Evolutionary conservation across 2,329 filamentous ascomycete genomes (phyloP), one percentile per base, ranked within the genome.

Genomic region (Juglanconis oblonga): DNA sequence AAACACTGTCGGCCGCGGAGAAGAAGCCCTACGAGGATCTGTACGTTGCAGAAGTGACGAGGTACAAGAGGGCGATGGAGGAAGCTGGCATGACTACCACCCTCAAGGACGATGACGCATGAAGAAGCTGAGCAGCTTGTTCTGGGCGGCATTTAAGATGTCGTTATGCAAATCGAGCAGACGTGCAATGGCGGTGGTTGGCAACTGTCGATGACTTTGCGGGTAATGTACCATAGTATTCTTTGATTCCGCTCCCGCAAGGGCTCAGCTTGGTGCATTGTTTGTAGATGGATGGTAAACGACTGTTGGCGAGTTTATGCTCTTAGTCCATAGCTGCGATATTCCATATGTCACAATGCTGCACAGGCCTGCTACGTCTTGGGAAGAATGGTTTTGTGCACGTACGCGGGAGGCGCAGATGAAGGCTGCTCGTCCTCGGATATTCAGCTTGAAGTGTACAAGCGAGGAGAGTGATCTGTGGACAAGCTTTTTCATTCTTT

Each of bases 1-100:
- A 74, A 63, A 54, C 51, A 1, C 56, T 85, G 55, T 67, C 73
- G 45, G 67, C 68, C 1, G 64, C 72, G 0, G 76, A 82, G 64
- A 62, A 52, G 56, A 59, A 77, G 69, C 66, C 70, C 4, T 82
- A 73, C 65, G 53, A 67, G 3, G 74, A 77, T 24, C 65, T 71
- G 24, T 63, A 70, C 17, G 65, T 66, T 14, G 66, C 69, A 17
- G 66, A 76, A 5, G 4, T 5, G 3, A 68, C 68, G 8, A 70
- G 68, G 17, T 76, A 75, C 58, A 50, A 58, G 31, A 72, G 74
- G 64, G 70, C 72, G 32, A 57, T 69, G 33, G 32, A 59, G 33
- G 54, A 8, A 45, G 17, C 24, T 35, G 32, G 33, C 17, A 11
- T 36, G 7, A 50, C 11, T 29, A 55, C 38, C 48, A 56, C 33